phyloP scores from a whole-genome alignment of 1,284 basidiomycete species.

The Vanrija humicola region DNA sequence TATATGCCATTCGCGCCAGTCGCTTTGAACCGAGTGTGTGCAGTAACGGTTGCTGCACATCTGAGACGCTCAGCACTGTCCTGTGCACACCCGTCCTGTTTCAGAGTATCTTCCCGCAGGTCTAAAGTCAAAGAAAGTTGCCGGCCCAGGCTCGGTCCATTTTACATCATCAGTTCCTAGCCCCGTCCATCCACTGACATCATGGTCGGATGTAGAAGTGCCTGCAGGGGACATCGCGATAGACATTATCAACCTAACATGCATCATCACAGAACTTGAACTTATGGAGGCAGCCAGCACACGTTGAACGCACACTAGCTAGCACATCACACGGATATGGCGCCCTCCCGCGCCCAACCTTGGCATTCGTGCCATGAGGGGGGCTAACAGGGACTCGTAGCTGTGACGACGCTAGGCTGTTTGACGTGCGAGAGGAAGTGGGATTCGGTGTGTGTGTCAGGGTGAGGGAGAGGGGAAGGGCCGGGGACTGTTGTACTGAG shows the following conservation, averaged over 20 bases:
- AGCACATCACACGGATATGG: constrained; percentile 7
- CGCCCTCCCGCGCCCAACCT: constrained; percentile 43
- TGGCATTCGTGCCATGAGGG: constrained; percentile 13
- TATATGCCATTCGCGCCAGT: too few species aligned
- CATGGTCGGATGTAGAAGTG: too few species aligned
- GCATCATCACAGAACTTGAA: constrained; percentile 4
- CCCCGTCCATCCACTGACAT: too few species aligned
- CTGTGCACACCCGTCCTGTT: too few species aligned
- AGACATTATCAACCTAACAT: background rate
- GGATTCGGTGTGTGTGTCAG: background rate
- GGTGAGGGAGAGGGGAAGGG: constrained; percentile 5
- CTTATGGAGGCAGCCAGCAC: background rate
- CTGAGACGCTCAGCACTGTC: too few species aligned
- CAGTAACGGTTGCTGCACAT: too few species aligned
- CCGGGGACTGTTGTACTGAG: background rate
- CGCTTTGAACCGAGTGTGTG: too few species aligned
- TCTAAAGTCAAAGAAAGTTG: too few species aligned
- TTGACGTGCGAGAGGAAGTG: constrained; percentile 5
- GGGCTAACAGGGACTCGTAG: constrained; percentile 32
- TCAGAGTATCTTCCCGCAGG: too few species aligned
- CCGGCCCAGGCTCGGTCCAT: too few species aligned
- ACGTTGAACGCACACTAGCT: background rate
- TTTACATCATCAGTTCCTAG: too few species aligned
- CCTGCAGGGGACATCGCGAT: background rate
- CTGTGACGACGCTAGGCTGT: constrained; percentile 15